Conservation (phyloP, 805 yeast species). For the Candida insectorum region DNA sequence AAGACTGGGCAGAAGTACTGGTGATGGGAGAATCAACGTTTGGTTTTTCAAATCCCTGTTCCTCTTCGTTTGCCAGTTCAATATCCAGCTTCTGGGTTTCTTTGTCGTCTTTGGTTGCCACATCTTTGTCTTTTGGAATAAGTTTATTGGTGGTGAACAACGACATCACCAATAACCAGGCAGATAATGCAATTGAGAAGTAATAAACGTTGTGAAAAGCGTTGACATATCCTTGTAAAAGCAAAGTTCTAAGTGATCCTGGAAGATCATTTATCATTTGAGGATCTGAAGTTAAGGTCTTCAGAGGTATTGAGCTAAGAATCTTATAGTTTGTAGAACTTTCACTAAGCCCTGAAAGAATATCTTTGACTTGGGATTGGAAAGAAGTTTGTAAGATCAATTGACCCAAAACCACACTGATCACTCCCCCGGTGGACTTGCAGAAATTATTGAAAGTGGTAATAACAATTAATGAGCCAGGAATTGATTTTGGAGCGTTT, state of each 20-base stretch:
- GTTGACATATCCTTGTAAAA: slow-evolving; percentile 32
- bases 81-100: too few species aligned
- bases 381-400: slow-evolving; percentile 24
- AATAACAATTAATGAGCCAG: slow-evolving; percentile 33
- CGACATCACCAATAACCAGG: slow-evolving; percentile 25
- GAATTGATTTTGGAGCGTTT: slow-evolving; percentile 31
- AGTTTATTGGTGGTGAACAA: slow-evolving; percentile 39
- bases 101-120: slow-evolving; percentile 13
- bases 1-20: too few species aligned
- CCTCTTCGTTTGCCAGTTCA: too few species aligned
- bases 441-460: slow-evolving; percentile 33
- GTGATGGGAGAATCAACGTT: too few species aligned
- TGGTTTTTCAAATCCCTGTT: slow-evolving; percentile 1
- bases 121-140: slow-evolving; percentile 34
- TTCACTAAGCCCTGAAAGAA: too few species aligned
- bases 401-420: slow-evolving; percentile 30
- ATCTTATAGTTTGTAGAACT: slow-evolving; percentile 12
- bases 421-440: slow-evolving; percentile 30
- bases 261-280: slow-evolving; percentile 24
- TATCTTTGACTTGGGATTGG: slow-evolving; percentile 12
- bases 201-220: slow-evolving; percentile 40
- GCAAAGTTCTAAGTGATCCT: slow-evolving; percentile 15
- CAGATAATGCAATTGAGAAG: slow-evolving; percentile 35
- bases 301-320: slow-evolving; percentile 13
- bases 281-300: slow-evolving; percentile 23